These are phyloP conservation scores for Nicotiana obtusifolia DNA, from an alignment of 257 asterid species.

Conservation along the genomic window DNA sequence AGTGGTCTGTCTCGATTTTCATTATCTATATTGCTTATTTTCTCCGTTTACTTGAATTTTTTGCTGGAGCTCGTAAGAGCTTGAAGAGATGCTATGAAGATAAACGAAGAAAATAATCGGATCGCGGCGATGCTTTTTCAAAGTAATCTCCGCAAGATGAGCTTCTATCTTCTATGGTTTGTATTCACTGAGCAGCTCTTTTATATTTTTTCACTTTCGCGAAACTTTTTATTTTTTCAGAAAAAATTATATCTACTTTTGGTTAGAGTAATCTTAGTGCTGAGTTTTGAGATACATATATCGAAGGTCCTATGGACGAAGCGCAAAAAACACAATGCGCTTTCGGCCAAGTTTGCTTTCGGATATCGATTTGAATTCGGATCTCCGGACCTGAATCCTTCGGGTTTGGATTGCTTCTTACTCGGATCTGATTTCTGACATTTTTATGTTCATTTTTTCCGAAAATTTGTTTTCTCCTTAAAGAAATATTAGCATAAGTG, in stretches of 20 bases:
- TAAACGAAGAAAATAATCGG: constrained; percentile 1
- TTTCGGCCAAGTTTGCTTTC: constrained; percentile 85
- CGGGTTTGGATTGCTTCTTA: constrained; percentile 32
- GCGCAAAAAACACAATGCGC: constrained; percentile 47
- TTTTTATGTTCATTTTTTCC: no score
- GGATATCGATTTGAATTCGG: constrained; percentile 44
- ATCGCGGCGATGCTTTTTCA: not conserved
- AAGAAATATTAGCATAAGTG: not conserved
- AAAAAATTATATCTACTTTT: not conserved
- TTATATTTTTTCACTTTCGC: not conserved
- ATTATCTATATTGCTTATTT: not conserved
- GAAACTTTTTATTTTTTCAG: not conserved
- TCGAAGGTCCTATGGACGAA: constrained; percentile 85
- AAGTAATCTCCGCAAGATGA: constrained; percentile 54
- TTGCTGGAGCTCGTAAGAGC: not conserved
- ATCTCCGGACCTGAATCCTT: constrained; percentile 33
- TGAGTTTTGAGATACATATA: not conserved
- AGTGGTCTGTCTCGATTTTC: not conserved
- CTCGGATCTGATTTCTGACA: no score
- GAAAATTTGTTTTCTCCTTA: not conserved
- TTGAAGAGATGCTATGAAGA: constrained; percentile 7
- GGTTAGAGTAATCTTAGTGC: not conserved
- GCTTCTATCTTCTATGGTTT: constrained; percentile 42
- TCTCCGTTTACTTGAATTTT: not conserved
- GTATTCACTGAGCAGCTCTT: constrained; percentile 78